A percentile compares a stretch with the other conserved stretches of the same genome.
Evolutionary conservation across 2,329 filamentous ascomycete genomes (phyloP).

Genomic region (Teratosphaeria viscida): DNA sequence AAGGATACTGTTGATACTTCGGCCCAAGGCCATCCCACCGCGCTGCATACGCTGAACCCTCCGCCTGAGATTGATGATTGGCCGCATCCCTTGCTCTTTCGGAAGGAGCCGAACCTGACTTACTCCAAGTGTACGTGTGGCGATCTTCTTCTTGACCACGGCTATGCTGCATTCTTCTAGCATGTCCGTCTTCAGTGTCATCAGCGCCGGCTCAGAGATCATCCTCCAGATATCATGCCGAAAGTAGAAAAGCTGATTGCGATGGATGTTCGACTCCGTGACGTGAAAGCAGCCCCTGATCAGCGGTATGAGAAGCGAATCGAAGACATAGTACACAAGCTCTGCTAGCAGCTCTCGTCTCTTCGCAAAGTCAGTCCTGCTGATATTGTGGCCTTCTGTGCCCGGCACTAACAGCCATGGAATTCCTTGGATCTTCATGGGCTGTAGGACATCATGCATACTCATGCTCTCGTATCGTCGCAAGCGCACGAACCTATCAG

Average conservation of each 20-base stretch:
- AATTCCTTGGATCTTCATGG: conserved; percentile 44
- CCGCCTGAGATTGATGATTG: conserved; percentile 77
- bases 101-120: conserved; percentile 74
- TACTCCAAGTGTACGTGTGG: conserved; percentile 57
- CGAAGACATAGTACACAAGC: conserved; percentile 84
- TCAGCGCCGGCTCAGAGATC: conserved; percentile 62
- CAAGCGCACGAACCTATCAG: conserved; percentile 69
- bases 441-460: conserved; percentile 67
- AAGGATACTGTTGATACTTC: conserved; percentile 60
- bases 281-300: conserved; percentile 85
- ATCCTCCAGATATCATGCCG: conserved; percentile 84
- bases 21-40: conserved; percentile 46
- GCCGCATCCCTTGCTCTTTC: conserved; percentile 64
- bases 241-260: conserved; percentile 82
- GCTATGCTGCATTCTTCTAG: conserved; percentile 63
- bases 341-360: conserved; percentile 71
- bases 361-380: conserved; percentile 62
- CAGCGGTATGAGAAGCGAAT: conserved; percentile 80
- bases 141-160: conserved; percentile 48
- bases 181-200: conserved; percentile 56
- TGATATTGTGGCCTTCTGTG: conserved; percentile 45
- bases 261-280: conserved; percentile 74
- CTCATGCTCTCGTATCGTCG: conserved; percentile 72
- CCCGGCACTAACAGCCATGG: conserved; percentile 59
- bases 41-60: conserved; percentile 45